phyloP scores from a whole-genome alignment of 495 filamentous ascomycete species.

The Penicillium salamii region DNA sequence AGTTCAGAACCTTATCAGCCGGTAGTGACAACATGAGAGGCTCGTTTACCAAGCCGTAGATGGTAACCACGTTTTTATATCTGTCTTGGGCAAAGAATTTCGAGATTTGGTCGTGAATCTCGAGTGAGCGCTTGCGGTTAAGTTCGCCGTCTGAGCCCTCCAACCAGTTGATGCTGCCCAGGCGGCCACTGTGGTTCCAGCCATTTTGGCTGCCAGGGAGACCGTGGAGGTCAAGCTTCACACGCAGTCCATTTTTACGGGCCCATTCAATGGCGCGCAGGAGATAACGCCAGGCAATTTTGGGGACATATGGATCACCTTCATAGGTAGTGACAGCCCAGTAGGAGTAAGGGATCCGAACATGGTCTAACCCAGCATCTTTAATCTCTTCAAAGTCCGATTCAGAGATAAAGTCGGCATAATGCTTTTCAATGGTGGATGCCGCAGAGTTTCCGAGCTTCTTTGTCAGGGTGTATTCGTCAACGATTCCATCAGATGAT shows the following conservation, averaged over 20 bases:
- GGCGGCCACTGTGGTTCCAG: constrained; percentile 82
- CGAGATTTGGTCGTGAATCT: constrained; percentile 75
- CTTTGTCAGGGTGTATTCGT: constrained; percentile 79
- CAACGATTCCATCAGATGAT: constrained; percentile 61
- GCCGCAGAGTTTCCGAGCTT: constrained; percentile 63
- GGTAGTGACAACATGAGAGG: constrained; percentile 70
- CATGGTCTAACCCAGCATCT: constrained; percentile 89
- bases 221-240: constrained; percentile 92
- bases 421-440: constrained; percentile 78
- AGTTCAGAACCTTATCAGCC: constrained; percentile 58
- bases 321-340: constrained; percentile 89
- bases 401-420: constrained; percentile 81
- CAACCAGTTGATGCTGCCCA: constrained; percentile 71
- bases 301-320: constrained; percentile 82
- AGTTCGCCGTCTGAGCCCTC: constrained; percentile 63
- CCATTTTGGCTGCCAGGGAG: constrained; percentile 84
- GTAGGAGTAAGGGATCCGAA: constrained; percentile 92
- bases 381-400: constrained; percentile 79
- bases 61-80: constrained; percentile 77
- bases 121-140: constrained; percentile 74
- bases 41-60: constrained; percentile 87
- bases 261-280: constrained; percentile 89
- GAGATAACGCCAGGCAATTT: constrained; percentile 91
- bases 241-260: constrained; percentile 86
- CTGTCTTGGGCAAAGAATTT: constrained; percentile 82